These are phyloP conservation scores for Aspergillus candidus DNA, from an alignment of 2,329 filamentous ascomycete species.

Conservation along the genomic window DNA sequence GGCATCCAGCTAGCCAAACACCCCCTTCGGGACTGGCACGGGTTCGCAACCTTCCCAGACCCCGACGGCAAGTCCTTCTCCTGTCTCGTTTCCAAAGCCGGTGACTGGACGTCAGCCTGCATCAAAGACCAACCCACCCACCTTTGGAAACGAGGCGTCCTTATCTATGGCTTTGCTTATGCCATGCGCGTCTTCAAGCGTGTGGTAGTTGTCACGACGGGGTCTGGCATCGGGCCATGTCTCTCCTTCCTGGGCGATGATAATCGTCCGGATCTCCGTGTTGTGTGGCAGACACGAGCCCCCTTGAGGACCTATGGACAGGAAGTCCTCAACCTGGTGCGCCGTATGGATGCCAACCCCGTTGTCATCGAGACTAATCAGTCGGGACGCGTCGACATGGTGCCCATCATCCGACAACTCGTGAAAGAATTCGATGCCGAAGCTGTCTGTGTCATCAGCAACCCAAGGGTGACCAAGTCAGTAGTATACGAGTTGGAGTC, in stretches of 20 bases:
- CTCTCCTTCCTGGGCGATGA: conserved; percentile 54
- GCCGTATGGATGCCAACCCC: conserved; percentile 53
- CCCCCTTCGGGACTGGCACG: conserved; percentile 66
- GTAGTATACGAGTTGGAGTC: conserved; percentile 64
- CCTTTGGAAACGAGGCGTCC: conserved; percentile 63
- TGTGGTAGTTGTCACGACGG: conserved; percentile 63
- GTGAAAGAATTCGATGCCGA: conserved; percentile 48
- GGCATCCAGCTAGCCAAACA: conserved; percentile 56
- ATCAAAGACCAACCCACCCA: conserved; percentile 57
- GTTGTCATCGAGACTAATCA: conserved; percentile 61
- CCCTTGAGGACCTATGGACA: conserved; percentile 59
- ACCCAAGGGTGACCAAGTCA: conserved; percentile 60
- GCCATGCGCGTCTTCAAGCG: conserved; percentile 60
- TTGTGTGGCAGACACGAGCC: conserved; percentile 63
- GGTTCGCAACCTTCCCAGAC: conserved; percentile 67
- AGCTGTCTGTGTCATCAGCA: conserved; percentile 68
- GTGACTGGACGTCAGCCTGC: conserved; percentile 64
- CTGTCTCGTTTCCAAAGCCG: conserved; percentile 64
- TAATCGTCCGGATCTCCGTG: conserved; percentile 42
- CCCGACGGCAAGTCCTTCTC: conserved; percentile 56
- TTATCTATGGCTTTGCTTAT: conserved; percentile 61
- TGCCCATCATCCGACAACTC: conserved; percentile 50
- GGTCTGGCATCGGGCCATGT: conserved; percentile 66
- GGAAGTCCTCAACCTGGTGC: conserved; percentile 52
- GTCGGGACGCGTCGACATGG: conserved; percentile 56